Percentiles rank a stretch among this genome's conserved stretches.
phyloP scores from a whole-genome alignment of 208 protist species.

The Wallacemonas sp. region DNA sequence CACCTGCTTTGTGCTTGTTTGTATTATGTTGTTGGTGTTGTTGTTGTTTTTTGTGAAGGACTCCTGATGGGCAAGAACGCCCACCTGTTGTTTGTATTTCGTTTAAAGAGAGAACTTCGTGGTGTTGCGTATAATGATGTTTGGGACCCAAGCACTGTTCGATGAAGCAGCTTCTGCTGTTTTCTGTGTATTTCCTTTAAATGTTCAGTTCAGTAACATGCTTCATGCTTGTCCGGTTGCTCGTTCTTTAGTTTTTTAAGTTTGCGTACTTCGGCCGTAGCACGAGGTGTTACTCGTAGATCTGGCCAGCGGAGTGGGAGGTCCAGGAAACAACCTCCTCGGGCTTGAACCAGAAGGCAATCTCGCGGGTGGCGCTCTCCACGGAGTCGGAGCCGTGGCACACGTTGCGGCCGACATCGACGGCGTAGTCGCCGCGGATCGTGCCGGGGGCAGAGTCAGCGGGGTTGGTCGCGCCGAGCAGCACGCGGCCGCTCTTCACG shows the following conservation, averaged over 20 bases:
- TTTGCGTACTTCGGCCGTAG: background rate
- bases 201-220: slow-evolving; percentile 11
- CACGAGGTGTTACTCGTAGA: slow-evolving; percentile 72
- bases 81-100: slow-evolving; percentile 1
- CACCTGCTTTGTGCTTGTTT: too few relatives aligned
- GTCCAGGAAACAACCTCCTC: slow-evolving; percentile 89
- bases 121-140: background rate
- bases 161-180: background rate
- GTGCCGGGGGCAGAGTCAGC: slow-evolving; percentile 93
- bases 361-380: slow-evolving; percentile 95
- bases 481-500: slow-evolving; percentile 91
- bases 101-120: slow-evolving; percentile 10
- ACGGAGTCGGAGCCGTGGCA: slow-evolving; percentile 96
- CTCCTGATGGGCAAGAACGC: background rate
- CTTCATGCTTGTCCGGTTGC: slow-evolving; percentile 14
- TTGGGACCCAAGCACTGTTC: background rate
- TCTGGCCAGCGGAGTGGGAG: slow-evolving; percentile 71
- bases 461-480: slow-evolving; percentile 97
- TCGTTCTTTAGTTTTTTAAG: slow-evolving; percentile 5
- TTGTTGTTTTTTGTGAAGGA: slow-evolving; percentile 13
- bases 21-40: background rate
- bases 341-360: slow-evolving; percentile 96
- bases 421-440: slow-evolving; percentile 96
- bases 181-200: background rate
- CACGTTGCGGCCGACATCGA: slow-evolving; percentile 97